These are phyloP conservation scores for Penstemon eatonii DNA, from an alignment of 257 asterid species.

Conservation along the genomic window DNA sequence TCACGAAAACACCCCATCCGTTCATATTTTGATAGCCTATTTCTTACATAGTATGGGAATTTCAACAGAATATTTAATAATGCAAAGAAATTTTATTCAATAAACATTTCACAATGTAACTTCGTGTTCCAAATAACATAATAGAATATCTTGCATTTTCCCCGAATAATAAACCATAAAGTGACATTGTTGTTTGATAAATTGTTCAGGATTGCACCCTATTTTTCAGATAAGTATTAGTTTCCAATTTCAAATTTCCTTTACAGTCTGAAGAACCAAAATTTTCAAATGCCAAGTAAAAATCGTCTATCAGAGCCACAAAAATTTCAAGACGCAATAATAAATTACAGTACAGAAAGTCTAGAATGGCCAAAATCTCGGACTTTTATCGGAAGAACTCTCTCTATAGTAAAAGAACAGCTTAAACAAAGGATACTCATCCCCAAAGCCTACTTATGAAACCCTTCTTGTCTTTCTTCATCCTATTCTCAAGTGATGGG, in stretches of 20 bases:
- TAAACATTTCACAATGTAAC: too few relatives aligned
- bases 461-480: conserved; percentile 88
- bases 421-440: conserved; percentile 26
- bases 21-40: too few relatives aligned
- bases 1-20: too few relatives aligned
- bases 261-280: conserved; percentile 21
- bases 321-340: background rate
- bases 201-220: background rate
- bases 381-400: background rate
- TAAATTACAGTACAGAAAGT: conserved; percentile 1
- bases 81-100: too few relatives aligned
- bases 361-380: conserved; percentile 10
- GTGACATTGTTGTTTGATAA: background rate
- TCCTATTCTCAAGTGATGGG: conserved; percentile 82
- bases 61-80: too few relatives aligned
- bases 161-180: background rate
- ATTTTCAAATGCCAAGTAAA: background rate
- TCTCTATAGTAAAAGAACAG: background rate
- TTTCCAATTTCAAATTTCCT: background rate
- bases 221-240: background rate
- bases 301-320: background rate
- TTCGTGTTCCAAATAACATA: too few relatives aligned
- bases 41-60: too few relatives aligned
- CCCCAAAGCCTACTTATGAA: conserved; percentile 85
- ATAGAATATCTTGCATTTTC: too few relatives aligned